Conservation (phyloP, 2,329 filamentous ascomycete genomes). For the Cytospora piceae region DNA sequence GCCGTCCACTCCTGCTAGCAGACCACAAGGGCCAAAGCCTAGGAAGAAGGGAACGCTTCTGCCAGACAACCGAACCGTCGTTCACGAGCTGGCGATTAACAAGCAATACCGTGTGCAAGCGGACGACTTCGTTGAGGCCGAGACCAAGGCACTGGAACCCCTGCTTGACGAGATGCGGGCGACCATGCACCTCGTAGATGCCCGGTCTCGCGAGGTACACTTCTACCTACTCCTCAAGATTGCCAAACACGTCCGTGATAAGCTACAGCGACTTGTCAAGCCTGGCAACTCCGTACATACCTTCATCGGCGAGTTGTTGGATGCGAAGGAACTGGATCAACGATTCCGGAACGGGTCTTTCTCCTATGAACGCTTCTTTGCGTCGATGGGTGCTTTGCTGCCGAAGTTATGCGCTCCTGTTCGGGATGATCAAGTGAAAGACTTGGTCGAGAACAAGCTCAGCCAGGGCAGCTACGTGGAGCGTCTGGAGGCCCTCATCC, state of each 20-base stretch:
- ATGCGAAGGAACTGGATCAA: constrained; percentile 69
- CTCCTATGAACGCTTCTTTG: constrained; percentile 80
- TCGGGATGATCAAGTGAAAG: constrained; percentile 75
- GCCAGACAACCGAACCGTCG: constrained; percentile 73
- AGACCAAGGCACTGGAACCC: constrained; percentile 51
- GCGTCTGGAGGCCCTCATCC: constrained; percentile 74
- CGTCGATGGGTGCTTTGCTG: constrained; percentile 73
- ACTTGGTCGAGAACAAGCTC: constrained; percentile 65
- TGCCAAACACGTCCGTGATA: constrained; percentile 70
- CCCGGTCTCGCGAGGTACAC: constrained; percentile 66
- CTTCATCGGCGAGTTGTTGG: constrained; percentile 75
- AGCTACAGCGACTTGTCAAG: constrained; percentile 72
- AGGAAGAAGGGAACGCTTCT: constrained; percentile 47
- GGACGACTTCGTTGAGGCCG: constrained; percentile 62
- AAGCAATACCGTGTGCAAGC: constrained; percentile 74
- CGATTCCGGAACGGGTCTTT: constrained; percentile 75
- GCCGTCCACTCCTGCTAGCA: constrained; percentile 47
- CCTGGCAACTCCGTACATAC: constrained; percentile 74
- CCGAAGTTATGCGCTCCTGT: constrained; percentile 81
- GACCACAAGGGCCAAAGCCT: constrained; percentile 11
- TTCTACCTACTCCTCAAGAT: constrained; percentile 72
- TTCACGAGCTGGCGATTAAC: constrained; percentile 81
- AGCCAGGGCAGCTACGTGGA: constrained; percentile 69
- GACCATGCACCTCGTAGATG: constrained; percentile 57
- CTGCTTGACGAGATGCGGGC: constrained; percentile 62